Evolutionary conservation across 1,284 basidiomycete genomes (phyloP).

Genomic region (Cryptococcus sp.): DNA sequence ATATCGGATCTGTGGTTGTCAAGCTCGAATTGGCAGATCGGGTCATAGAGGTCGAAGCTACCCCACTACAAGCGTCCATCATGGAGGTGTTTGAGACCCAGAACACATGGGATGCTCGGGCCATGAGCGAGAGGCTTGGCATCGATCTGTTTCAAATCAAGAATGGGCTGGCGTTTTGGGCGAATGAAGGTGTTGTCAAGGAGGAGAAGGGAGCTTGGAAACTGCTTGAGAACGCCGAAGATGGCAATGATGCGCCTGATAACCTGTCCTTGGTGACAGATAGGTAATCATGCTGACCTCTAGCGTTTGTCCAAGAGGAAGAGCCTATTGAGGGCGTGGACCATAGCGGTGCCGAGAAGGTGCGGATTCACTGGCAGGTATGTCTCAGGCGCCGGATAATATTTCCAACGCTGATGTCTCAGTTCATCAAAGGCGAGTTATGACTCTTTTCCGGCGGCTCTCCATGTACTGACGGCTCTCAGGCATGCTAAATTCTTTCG

Average conservation of each 20-base stretch:
- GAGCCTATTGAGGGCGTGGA: constrained; percentile 3
- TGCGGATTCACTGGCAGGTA: constrained; percentile 70
- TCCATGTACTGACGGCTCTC: constrained; percentile 63
- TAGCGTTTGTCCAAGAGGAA: constrained; percentile 5
- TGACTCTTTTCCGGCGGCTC: too few species aligned
- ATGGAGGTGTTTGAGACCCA: constrained; percentile 77
- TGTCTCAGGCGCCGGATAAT: constrained; percentile 20
- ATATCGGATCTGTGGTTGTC: constrained; percentile 74
- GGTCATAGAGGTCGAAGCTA: constrained; percentile 67
- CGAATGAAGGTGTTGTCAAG: constrained; percentile 71
- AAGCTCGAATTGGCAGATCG: constrained; percentile 77
- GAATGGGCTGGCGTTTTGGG: constrained; percentile 77
- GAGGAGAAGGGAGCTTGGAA: constrained; percentile 41
- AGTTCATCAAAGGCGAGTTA: constrained; percentile 5
- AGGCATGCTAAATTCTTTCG: constrained; percentile 79
- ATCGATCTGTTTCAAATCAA: constrained; percentile 61
- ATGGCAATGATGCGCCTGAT: constrained; percentile 1
- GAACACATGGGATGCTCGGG: constrained; percentile 52
- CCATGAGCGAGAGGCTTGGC: constrained; percentile 61
- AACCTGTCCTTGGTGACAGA: not conserved
- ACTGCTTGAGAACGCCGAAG: constrained; percentile 59
- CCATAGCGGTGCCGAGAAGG: constrained; percentile 4
- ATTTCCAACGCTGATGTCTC: not conserved
- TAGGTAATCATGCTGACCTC: not conserved
- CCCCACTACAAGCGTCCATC: constrained; percentile 80